Conservation (phyloP, 306 rosid genomes). For the Citrullus colocynthis region DNA sequence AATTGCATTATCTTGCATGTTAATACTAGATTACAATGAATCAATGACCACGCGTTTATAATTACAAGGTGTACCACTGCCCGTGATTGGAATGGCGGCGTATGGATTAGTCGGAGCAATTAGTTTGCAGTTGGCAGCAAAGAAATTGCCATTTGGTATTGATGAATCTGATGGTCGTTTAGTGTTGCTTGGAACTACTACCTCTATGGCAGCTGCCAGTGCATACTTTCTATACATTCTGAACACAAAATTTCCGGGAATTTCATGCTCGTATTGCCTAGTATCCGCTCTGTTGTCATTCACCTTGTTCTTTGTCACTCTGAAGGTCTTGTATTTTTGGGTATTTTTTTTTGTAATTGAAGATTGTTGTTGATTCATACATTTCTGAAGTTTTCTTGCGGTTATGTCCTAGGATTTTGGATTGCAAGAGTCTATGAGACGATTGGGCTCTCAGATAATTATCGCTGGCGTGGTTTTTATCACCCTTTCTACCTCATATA, state of each 20-base stretch:
- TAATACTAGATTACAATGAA: neutral
- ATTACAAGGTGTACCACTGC: slow-evolving; percentile 72
- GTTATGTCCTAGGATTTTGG: slow-evolving; percentile 42
- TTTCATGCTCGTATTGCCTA: slow-evolving; percentile 64
- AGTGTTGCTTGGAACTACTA: slow-evolving; percentile 43
- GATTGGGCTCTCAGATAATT: slow-evolving; percentile 40
- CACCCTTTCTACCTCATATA: slow-evolving; percentile 51
- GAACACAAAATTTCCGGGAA: slow-evolving; percentile 40
- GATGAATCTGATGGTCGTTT: slow-evolving; percentile 35
- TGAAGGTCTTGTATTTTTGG: slow-evolving; percentile 23
- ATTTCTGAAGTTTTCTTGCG: neutral
- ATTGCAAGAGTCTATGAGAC: slow-evolving; percentile 38
- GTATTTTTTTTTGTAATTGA: neutral
- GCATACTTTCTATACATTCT: slow-evolving; percentile 66
- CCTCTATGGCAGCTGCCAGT: slow-evolving; percentile 90
- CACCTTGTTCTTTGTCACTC: slow-evolving; percentile 42
- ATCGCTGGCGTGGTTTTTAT: slow-evolving; percentile 60
- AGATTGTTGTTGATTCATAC: neutral
- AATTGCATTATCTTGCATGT: neutral
- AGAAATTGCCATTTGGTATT: slow-evolving; percentile 46
- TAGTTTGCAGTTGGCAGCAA: slow-evolving; percentile 38
- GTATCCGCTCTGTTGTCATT: slow-evolving; percentile 64
- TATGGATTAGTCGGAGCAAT: slow-evolving; percentile 54
- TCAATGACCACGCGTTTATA: neutral
- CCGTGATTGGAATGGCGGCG: slow-evolving; percentile 63